phyloP scores from a whole-genome alignment of 2,329 filamentous ascomycete genomes.

The Neocucurbitaria cava region DNA sequence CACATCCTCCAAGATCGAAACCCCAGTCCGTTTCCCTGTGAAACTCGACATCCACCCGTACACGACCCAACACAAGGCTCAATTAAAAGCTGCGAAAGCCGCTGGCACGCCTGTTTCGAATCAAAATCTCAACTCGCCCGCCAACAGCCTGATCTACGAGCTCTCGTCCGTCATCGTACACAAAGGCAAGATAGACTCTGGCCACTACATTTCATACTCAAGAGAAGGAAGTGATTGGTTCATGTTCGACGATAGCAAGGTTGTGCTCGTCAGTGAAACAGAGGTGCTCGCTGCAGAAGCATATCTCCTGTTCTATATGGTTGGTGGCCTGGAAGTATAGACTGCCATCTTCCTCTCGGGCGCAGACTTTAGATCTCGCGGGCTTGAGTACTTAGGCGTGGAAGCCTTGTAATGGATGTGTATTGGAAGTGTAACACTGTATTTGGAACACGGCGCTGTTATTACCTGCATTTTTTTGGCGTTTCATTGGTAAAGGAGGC shows the following conservation, averaged over 20 bases:
- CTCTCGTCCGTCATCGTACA: slow-evolving; percentile 90
- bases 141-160: slow-evolving; percentile 76
- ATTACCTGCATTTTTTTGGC: neutral
- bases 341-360: neutral
- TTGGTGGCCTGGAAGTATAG: slow-evolving; percentile 41
- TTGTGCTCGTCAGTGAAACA: slow-evolving; percentile 80
- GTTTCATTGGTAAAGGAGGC: neutral
- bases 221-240: slow-evolving; percentile 89
- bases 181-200: slow-evolving; percentile 89
- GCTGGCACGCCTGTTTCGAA: slow-evolving; percentile 49
- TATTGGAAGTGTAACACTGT: neutral
- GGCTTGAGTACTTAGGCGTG: too few relatives aligned
- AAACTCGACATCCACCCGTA: slow-evolving; percentile 91
- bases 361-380: too few relatives aligned
- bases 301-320: slow-evolving; percentile 84
- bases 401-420: too few relatives aligned
- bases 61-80: slow-evolving; percentile 66
- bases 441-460: too few relatives aligned
- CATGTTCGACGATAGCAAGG: slow-evolving; percentile 93
- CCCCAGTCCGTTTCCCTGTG: slow-evolving; percentile 82
- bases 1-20: slow-evolving; percentile 85
- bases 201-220: slow-evolving; percentile 91
- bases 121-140: slow-evolving; percentile 40
- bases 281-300: slow-evolving; percentile 87
- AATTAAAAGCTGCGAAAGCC: slow-evolving; percentile 32